phyloP scores from a whole-genome alignment of 2,329 filamentous ascomycete genomes.

The Phoma herbarum region DNA sequence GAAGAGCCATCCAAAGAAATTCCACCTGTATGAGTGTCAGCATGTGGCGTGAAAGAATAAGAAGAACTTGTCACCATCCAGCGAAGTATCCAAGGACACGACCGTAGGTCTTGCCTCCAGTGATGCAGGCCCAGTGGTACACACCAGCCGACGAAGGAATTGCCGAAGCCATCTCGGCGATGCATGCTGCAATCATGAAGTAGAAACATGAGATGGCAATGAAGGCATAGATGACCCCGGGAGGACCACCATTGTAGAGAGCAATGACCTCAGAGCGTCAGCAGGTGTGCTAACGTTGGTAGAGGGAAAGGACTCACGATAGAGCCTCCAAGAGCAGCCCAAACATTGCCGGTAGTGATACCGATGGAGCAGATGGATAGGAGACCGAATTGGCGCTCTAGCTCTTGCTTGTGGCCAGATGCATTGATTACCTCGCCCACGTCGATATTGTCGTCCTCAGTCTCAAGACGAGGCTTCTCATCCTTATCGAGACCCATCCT shows the following conservation, averaged over 20 bases:
- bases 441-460: constrained; percentile 33
- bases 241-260: constrained; percentile 57
- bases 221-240: constrained; percentile 59
- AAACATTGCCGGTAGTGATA: constrained; percentile 55
- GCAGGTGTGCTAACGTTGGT: neutral
- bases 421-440: constrained; percentile 57
- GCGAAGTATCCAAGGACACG: constrained; percentile 59
- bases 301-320: constrained; percentile 48
- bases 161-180: constrained; percentile 60
- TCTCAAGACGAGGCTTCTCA: constrained; percentile 25
- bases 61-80: constrained; percentile 50
- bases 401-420: constrained; percentile 62
- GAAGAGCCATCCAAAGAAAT: constrained; percentile 61
- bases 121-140: constrained; percentile 64
- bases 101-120: constrained; percentile 58
- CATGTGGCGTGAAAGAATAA: neutral
- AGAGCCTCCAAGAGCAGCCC: constrained; percentile 58
- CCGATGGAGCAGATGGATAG: constrained; percentile 58
- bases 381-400: constrained; percentile 61
- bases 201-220: constrained; percentile 62
- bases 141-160: constrained; percentile 57
- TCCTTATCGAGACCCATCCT: constrained; percentile 15
- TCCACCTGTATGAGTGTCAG: constrained; percentile 52
- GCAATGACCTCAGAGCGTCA: constrained; percentile 46
- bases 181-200: constrained; percentile 59